A percentile compares a stretch with the other conserved stretches of the same genome.
Conservation (phyloP, 441 rosid species). For the Arabidopsis hybrid region DNA sequence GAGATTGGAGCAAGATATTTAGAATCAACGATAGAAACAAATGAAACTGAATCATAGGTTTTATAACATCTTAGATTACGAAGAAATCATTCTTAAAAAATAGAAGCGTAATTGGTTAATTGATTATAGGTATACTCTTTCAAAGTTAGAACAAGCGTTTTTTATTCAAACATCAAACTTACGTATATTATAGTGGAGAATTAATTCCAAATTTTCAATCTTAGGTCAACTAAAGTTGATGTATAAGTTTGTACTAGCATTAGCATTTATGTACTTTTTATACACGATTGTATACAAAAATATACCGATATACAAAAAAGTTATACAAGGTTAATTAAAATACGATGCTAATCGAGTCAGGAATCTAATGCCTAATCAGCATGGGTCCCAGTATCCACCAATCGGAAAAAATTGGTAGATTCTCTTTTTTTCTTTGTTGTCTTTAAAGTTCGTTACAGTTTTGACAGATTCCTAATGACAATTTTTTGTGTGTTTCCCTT, state of each 20-base stretch:
- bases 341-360: slow-evolving; percentile 36
- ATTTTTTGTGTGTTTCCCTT: slow-evolving; percentile 25
- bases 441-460: slow-evolving; percentile 30
- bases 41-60: neutral
- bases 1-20: slow-evolving; percentile 17
- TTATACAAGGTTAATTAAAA: slow-evolving; percentile 2
- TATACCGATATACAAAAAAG: neutral
- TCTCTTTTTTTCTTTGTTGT: slow-evolving; percentile 13
- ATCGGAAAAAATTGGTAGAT: slow-evolving; percentile 21
- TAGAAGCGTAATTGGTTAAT: slow-evolving; percentile 2
- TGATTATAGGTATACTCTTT: neutral
- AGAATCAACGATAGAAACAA: slow-evolving; percentile 27
- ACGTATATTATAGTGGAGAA: slow-evolving; percentile 18
- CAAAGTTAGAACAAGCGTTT: neutral
- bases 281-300: neutral
- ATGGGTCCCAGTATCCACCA: slow-evolving; percentile 42
- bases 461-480: slow-evolving; percentile 39
- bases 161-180: slow-evolving; percentile 2
- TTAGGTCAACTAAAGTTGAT: slow-evolving; percentile 35
- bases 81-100: neutral
- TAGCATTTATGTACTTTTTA: slow-evolving; percentile 21
- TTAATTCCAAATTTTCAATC: slow-evolving; percentile 21
- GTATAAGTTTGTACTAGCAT: slow-evolving; percentile 22
- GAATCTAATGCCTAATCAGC: slow-evolving; percentile 46
- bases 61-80: slow-evolving; percentile 27